phyloP scores from a whole-genome alignment of 202 grass and related monocot species.

The Alloteropsis angusta region DNA sequence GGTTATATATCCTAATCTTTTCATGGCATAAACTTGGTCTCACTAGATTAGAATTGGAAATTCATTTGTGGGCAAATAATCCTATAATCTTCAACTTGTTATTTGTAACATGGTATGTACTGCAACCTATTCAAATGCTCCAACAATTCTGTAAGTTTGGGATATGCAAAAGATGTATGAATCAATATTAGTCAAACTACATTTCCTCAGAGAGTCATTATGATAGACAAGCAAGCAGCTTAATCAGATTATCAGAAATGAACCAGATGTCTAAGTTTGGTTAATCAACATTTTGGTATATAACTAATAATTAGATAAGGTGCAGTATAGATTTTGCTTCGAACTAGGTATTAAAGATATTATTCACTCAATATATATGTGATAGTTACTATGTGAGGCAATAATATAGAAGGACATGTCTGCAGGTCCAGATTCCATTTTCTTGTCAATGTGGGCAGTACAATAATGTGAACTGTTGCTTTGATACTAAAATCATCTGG shows the following conservation, averaged over 20 bases:
- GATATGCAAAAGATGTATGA: background rate
- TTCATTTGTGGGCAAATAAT: background rate
- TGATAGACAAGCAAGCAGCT: background rate
- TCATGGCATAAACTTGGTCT: background rate
- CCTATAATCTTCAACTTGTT: background rate
- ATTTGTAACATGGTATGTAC: background rate
- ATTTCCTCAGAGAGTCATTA: background rate
- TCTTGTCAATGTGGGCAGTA: background rate
- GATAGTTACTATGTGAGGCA: background rate
- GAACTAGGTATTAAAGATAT: background rate
- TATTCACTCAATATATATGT: background rate
- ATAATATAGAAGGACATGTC: background rate
- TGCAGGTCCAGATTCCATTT: background rate
- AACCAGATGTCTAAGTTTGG: background rate
- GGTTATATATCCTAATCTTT: background rate
- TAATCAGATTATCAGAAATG: background rate
- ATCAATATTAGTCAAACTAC: background rate
- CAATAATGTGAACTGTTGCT: background rate
- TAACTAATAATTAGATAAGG: background rate
- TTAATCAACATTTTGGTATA: background rate
- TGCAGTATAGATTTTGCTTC: background rate
- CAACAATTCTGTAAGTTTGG: background rate
- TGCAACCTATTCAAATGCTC: background rate
- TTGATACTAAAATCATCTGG: background rate
- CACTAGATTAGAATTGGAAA: background rate